phyloP scores from a whole-genome alignment of 2,329 filamentous ascomycete species.

The Sporothrix variecibatus region DNA sequence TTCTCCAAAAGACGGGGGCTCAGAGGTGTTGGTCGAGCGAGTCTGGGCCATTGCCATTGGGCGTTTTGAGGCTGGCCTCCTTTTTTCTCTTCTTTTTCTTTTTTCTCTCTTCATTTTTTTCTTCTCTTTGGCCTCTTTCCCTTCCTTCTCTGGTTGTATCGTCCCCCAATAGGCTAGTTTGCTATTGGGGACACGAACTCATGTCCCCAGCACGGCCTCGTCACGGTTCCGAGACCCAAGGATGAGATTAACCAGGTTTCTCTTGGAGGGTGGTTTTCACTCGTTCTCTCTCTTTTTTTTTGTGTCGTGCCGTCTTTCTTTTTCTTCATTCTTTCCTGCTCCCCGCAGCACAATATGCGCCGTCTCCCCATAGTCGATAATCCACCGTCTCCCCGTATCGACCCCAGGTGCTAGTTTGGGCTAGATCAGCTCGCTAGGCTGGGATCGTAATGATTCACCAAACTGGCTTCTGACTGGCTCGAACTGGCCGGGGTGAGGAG shows the following conservation, averaged over 20 bases:
- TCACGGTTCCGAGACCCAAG: constrained; percentile 8
- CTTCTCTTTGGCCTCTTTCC: no score
- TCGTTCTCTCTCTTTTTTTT: not conserved
- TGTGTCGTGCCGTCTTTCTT: not conserved
- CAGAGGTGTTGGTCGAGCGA: not conserved
- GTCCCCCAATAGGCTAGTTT: not conserved
- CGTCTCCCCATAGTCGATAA: not conserved
- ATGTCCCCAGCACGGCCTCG: not conserved
- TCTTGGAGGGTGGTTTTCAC: not conserved
- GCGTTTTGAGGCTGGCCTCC: not conserved
- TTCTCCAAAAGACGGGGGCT: constrained; percentile 2
- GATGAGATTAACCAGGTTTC: constrained; percentile 19
- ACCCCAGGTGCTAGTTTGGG: constrained; percentile 1
- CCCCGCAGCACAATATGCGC: not conserved
- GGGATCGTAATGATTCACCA: constrained; percentile 19
- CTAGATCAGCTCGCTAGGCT: constrained; percentile 8
- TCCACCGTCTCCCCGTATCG: not conserved
- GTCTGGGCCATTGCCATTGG: not conserved
- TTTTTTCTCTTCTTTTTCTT: not conserved
- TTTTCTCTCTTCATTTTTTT: not conserved
- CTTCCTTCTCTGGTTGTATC: not conserved
- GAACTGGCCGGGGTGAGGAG: not conserved
- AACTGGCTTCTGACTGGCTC: not conserved
- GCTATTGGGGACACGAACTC: constrained; percentile 7
- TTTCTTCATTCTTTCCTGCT: not conserved